Percentiles rank a stretch among this genome's conserved stretches.
phyloP scores from a whole-genome alignment of 192 early-diverging fungal genomes.

The Coemansia sp. region DNA sequence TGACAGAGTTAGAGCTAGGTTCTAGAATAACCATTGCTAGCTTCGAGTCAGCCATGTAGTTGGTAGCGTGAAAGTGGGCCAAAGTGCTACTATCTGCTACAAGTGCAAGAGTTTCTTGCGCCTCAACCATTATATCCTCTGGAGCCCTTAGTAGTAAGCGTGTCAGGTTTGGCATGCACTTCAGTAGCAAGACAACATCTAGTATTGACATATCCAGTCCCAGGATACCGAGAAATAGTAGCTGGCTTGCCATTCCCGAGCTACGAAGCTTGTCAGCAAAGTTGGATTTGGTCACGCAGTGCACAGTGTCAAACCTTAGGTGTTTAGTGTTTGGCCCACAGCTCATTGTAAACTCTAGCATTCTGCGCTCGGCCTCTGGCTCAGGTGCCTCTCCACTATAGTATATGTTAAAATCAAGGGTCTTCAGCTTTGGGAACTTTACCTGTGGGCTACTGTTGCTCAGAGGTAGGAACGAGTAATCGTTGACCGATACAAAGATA shows the following conservation, averaged over 20 bases:
- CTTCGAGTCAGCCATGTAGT: not conserved
- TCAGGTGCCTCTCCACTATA: not conserved
- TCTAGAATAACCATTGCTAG: not conserved
- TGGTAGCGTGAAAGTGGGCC: not conserved
- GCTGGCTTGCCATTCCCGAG: not conserved
- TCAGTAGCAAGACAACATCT: not conserved
- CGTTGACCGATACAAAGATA: not conserved
- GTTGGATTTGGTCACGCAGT: not conserved
- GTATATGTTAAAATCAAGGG: not conserved
- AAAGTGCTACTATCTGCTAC: not conserved
- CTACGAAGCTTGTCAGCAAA: not conserved
- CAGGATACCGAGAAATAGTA: not conserved
- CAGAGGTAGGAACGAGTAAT: not conserved
- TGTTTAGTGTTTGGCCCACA: not conserved
- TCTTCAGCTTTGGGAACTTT: not conserved
- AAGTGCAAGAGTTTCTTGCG: not conserved
- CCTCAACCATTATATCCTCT: not conserved
- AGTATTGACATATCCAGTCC: not conserved
- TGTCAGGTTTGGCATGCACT: not conserved
- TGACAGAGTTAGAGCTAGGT: too few species aligned
- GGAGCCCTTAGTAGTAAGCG: not conserved
- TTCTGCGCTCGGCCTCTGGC: not conserved
- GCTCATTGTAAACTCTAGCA: not conserved
- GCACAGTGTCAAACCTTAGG: not conserved
- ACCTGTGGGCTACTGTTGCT: not conserved